Base-by-base conservation (phyloP, 768 basidiomycete species). In the Ramaria rubella region DNA sequence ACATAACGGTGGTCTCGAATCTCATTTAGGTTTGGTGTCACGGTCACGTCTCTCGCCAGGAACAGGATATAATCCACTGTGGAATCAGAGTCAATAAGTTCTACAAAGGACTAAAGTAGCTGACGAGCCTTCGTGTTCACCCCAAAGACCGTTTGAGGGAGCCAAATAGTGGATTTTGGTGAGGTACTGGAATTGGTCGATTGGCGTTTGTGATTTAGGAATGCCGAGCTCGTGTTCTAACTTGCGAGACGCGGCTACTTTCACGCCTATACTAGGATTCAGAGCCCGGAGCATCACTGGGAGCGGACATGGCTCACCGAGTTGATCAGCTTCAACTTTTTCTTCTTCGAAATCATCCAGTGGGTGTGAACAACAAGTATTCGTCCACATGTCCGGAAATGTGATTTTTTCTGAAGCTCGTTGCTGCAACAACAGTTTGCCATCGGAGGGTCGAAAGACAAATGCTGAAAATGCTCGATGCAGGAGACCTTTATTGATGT, bases 331-430 rank as follows among this genome's bases (percentile, higher is more conserved):
- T 71, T 90, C 88, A 7, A 83, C 69, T 73, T 86, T 91, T 72
- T 93, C 87, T 61, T 82, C 80, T 59, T 86, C 87, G 62, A 93
- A 90, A 72, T 98, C 96, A 63, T 90, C 85, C 49, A 99, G 77
- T 17, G 95, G 95, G 68, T 99, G 95, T 23, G 91, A 94, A 74
- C 95, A 99, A 69, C 96, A 99, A 7, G 96, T 98, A 72, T 99
- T 99, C 30, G 96, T 99, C 96, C 96, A 99, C 94, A 97, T 94
- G 64, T 90, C 81, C 5, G 96, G 96, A 75, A 99, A 99, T 6
- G 96, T 99, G 67, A 99, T 99, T 77, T 99, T 99, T 75, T 95
- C 94, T n/a, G 85, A 77, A 19, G 96, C 96, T 34, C 96, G 83
- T 70, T 93, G 92, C 69, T 99, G 96, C 44, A 99, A 79, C 26